These are phyloP conservation scores for Verticillium tricorpus DNA, from an alignment of 2,329 filamentous ascomycete genomes.

Conservation along the genomic window DNA sequence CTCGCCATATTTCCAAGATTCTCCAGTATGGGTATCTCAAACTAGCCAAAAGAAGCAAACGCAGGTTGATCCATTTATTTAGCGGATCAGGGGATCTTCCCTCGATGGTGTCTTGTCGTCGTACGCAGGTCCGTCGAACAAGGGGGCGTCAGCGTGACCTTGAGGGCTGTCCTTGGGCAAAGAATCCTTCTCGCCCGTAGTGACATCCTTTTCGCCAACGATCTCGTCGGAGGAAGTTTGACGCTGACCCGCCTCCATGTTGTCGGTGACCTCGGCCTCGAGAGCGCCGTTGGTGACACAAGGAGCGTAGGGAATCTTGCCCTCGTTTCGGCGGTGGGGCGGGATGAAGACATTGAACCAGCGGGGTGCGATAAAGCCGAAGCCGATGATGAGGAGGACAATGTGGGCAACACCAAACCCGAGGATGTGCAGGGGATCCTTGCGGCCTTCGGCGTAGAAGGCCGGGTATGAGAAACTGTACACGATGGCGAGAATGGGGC, in stretches of 20 bases:
- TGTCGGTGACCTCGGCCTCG: conserved; percentile 10
- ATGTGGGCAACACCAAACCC: conserved; percentile 45
- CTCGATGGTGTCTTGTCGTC: not conserved
- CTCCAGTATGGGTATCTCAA: not conserved
- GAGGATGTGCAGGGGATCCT: conserved; percentile 46
- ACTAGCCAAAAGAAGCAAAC: not conserved
- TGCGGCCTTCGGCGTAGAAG: conserved; percentile 37
- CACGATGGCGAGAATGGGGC: conserved; percentile 45
- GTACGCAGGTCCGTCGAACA: not conserved
- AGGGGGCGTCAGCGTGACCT: not conserved
- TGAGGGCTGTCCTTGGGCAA: not conserved
- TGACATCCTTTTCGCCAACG: not conserved
- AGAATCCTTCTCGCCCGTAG: not conserved
- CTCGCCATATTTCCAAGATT: not conserved
- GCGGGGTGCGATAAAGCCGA: conserved; percentile 46
- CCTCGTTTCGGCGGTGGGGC: conserved; percentile 37
- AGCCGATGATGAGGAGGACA: conserved; percentile 38
- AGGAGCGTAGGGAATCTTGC: conserved; percentile 24
- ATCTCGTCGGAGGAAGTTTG: not conserved
- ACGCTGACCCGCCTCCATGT: not conserved
- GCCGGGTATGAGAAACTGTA: conserved; percentile 47
- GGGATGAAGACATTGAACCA: conserved; percentile 52
- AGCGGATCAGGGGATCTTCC: not conserved
- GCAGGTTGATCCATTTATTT: not conserved
- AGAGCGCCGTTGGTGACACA: conserved; percentile 8